phyloP scores from a whole-genome alignment of 2,329 filamentous ascomycete genomes.

The Pseudopithomyces chartarum region DNA sequence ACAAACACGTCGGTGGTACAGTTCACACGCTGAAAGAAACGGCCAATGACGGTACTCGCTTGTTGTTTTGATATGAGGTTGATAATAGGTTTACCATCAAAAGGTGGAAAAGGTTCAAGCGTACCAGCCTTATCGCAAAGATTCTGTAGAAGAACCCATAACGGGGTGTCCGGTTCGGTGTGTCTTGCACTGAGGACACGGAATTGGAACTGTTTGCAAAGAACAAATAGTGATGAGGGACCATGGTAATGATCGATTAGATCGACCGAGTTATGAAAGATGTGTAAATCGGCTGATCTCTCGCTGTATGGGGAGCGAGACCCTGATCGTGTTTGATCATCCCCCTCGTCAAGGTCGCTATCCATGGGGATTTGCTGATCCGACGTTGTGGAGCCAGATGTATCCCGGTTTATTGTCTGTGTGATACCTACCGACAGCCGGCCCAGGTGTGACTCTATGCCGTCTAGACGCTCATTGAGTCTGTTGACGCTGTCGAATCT shows the following conservation, averaged over 20 bases:
- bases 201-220: slow-evolving; percentile 6
- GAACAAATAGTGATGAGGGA: slow-evolving; percentile 4
- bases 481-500: slow-evolving; percentile 5
- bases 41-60: slow-evolving; percentile 4
- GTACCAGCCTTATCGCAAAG: slow-evolving; percentile 3
- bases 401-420: background rate
- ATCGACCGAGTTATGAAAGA: slow-evolving; percentile 6
- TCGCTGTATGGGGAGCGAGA: background rate
- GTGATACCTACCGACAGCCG: background rate
- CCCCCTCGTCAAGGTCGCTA: background rate
- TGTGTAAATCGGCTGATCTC: background rate
- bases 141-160: slow-evolving; percentile 1
- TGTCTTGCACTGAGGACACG: background rate
- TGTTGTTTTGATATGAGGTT: slow-evolving; percentile 6
- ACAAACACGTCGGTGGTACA: slow-evolving; percentile 5
- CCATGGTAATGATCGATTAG: slow-evolving; percentile 6
- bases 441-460: slow-evolving; percentile 1
- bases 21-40: slow-evolving; percentile 6
- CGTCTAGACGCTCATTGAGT: background rate
- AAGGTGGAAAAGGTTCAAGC: slow-evolving; percentile 2
- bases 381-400: background rate
- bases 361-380: background rate
- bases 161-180: background rate
- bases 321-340: background rate
- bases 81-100: background rate